Conservation (phyloP, 2,329 filamentous ascomycete species). For the Talaromyces atroroseus region DNA sequence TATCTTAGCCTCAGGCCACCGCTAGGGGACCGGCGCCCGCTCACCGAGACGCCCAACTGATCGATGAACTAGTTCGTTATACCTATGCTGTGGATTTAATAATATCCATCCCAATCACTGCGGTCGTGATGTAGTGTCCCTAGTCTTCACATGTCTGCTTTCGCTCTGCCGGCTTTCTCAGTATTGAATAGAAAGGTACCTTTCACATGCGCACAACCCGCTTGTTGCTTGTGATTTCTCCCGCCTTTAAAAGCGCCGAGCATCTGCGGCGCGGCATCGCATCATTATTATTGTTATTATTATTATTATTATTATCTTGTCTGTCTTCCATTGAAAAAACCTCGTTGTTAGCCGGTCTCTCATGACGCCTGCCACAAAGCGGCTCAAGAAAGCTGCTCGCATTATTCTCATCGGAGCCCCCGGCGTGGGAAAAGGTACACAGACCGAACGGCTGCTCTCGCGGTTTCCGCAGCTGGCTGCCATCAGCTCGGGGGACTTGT, state of each 20-base stretch:
- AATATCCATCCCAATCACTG: not conserved
- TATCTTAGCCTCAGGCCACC: not conserved
- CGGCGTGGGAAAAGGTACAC: slow-evolving; percentile 95
- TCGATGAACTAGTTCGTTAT: not conserved
- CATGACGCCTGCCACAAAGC: slow-evolving; percentile 34
- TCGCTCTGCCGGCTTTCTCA: not conserved
- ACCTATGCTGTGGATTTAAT: no score
- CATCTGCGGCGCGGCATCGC: not conserved
- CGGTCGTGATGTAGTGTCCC: not conserved
- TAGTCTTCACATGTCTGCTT: slow-evolving; percentile 8
- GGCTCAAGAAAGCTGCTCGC: slow-evolving; percentile 74
- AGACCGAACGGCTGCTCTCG: slow-evolving; percentile 79
- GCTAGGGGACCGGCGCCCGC: not conserved
- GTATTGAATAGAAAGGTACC: not conserved
- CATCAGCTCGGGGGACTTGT: slow-evolving; percentile 88
- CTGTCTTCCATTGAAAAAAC: not conserved
- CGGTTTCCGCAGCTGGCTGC: slow-evolving; percentile 84
- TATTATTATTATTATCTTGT: not conserved
- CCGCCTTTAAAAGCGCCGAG: not conserved
- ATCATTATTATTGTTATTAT: not conserved
- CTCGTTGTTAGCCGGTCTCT: not conserved
- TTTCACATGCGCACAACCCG: slow-evolving; percentile 4
- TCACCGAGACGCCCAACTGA: slow-evolving; percentile 9
- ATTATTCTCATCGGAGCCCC: slow-evolving; percentile 93
- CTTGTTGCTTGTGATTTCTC: not conserved